These are phyloP conservation scores for Polygonum aviculare DNA, from an alignment of 148 eudicot species.

Conservation along the genomic window DNA sequence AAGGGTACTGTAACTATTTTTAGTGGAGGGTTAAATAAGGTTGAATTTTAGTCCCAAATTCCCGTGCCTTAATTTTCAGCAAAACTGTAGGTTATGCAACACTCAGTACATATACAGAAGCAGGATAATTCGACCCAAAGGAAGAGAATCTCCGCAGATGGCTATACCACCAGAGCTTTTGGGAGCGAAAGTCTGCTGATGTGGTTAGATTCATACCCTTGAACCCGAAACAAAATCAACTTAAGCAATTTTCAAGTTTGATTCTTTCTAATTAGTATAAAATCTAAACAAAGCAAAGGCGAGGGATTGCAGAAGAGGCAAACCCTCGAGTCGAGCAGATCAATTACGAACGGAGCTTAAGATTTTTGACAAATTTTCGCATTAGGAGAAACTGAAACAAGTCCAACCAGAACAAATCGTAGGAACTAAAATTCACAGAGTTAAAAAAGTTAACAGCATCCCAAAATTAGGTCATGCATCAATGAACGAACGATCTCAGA, in stretches of 20 bases:
- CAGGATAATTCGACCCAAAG: neutral
- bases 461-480: neutral
- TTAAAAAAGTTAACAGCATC: neutral
- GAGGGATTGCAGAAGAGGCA: neutral
- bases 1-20: neutral
- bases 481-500: neutral
- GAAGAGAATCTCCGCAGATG: neutral
- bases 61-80: neutral
- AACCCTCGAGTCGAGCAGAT: neutral
- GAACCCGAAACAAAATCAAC: neutral
- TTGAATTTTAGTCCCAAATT: neutral
- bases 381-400: neutral
- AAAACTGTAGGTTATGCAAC: neutral
- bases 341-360: neutral
- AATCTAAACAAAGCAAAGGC: neutral
- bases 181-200: neutral
- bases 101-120: neutral
- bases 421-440: neutral
- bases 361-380: neutral
- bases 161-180: neutral
- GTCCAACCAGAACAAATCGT: neutral
- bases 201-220: neutral
- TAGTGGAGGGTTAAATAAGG: neutral
- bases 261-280: neutral
- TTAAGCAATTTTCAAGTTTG: neutral